phyloP scores from a whole-genome alignment of 2,329 filamentous ascomycete genomes.

The Colletotrichum sansevieriae region DNA sequence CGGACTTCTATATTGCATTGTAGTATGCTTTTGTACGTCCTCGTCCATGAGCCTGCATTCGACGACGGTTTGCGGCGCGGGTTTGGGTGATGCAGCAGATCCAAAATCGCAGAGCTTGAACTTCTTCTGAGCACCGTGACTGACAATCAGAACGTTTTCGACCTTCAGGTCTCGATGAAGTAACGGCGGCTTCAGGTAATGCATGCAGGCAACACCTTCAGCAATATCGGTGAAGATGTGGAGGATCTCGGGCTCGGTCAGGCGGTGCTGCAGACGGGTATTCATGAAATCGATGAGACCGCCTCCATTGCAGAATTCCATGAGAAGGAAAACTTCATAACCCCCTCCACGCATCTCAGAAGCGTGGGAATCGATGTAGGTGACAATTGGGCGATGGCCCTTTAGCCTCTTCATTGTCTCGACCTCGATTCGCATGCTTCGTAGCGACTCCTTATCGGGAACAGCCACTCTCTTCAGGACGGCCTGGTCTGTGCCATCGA shows the following conservation, averaged over 20 bases:
- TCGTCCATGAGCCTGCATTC: slow-evolving; percentile 96
- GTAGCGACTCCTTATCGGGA: slow-evolving; percentile 93
- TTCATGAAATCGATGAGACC: slow-evolving; percentile 99
- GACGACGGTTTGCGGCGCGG: slow-evolving; percentile 86
- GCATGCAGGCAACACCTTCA: slow-evolving; percentile 98
- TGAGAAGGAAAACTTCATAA: slow-evolving; percentile 97
- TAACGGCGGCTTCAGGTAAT: slow-evolving; percentile 94
- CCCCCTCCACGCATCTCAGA: slow-evolving; percentile 92
- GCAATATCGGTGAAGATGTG: slow-evolving; percentile 97
- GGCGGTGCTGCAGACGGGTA: slow-evolving; percentile 91
- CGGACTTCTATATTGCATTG: slow-evolving; percentile 95
- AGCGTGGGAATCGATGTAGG: slow-evolving; percentile 97
- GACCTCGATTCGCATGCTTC: slow-evolving; percentile 97
- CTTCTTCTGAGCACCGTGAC: slow-evolving; percentile 72
- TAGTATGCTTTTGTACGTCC: slow-evolving; percentile 96
- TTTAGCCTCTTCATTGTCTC: slow-evolving; percentile 99
- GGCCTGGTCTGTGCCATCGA: slow-evolving; percentile 83
- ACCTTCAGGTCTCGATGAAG: slow-evolving; percentile 97
- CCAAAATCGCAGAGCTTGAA: slow-evolving; percentile 99
- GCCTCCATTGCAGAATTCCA: slow-evolving; percentile 97
- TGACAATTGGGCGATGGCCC: slow-evolving; percentile 95
- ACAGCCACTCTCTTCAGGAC: slow-evolving; percentile 97
- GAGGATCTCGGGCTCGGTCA: slow-evolving; percentile 97
- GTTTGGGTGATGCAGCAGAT: slow-evolving; percentile 84
- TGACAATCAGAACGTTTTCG: slow-evolving; percentile 94